Evolutionary conservation across 2,329 filamentous ascomycete species (phyloP).

Genomic region (Calonectria hongkongensis): DNA sequence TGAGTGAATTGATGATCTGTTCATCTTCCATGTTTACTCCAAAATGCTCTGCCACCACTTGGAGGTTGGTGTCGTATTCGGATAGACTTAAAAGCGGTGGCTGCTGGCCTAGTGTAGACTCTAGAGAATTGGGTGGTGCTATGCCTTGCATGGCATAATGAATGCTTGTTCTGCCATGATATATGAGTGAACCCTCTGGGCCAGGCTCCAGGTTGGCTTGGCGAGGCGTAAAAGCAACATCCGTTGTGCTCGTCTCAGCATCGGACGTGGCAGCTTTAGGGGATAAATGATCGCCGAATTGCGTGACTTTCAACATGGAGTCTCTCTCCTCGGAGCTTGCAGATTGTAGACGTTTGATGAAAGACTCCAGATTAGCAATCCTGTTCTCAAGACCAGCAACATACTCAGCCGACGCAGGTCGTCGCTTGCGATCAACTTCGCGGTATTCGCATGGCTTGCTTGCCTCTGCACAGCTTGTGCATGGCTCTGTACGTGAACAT

Average conservation of each 20-base stretch:
- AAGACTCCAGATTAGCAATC: constrained; percentile 45
- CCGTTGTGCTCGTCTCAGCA: not conserved
- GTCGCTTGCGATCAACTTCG: constrained; percentile 37
- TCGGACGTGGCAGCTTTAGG: not conserved
- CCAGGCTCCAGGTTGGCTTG: constrained; percentile 36
- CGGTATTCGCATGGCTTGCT: constrained; percentile 33
- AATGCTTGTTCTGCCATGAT: constrained; percentile 52
- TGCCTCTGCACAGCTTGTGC: constrained; percentile 34
- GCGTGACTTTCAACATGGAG: constrained; percentile 7
- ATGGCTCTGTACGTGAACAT: constrained; percentile 42
- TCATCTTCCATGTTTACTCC: constrained; percentile 49
- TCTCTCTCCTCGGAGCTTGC: constrained; percentile 35
- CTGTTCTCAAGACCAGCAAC: constrained; percentile 48
- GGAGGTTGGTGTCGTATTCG: constrained; percentile 41
- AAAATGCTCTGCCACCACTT: constrained; percentile 49
- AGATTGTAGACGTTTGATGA: constrained; percentile 33
- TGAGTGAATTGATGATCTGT: constrained; percentile 44
- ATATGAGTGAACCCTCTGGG: constrained; percentile 41
- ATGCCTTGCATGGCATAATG: constrained; percentile 43
- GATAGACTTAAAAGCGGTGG: constrained; percentile 22
- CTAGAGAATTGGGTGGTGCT: constrained; percentile 13
- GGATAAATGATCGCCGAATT: constrained; percentile 29
- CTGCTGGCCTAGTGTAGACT: constrained; percentile 11
- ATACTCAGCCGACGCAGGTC: constrained; percentile 46
- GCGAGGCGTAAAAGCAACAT: not conserved